A percentile compares a stretch with the other conserved stretches of the same genome.
Conservation (phyloP, 805 yeast genomes). For the Naumovozyma dairenensis region DNA sequence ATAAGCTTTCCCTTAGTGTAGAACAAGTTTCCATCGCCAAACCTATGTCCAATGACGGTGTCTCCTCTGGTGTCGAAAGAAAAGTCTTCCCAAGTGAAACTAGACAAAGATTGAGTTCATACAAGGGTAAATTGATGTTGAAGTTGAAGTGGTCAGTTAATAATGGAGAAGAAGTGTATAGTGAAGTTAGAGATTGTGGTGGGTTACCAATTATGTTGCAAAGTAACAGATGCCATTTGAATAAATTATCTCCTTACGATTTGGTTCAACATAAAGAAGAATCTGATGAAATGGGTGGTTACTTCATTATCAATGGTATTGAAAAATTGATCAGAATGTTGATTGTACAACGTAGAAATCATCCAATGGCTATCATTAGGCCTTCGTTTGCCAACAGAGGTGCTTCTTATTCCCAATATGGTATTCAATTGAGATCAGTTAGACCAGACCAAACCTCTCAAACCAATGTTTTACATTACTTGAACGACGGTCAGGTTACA, state of each 20-base stretch:
- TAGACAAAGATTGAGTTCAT: slow-evolving; percentile 80
- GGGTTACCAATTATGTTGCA: slow-evolving; percentile 84
- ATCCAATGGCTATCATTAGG: slow-evolving; percentile 95
- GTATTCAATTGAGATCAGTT: slow-evolving; percentile 89
- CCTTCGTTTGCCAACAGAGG: slow-evolving; percentile 94
- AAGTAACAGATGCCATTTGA: slow-evolving; percentile 85
- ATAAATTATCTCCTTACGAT: slow-evolving; percentile 72
- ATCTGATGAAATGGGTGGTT: slow-evolving; percentile 93
- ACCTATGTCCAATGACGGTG: slow-evolving; percentile 50
- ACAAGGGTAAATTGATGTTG: slow-evolving; percentile 67
- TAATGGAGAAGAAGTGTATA: slow-evolving; percentile 64
- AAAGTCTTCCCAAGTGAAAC: slow-evolving; percentile 77
- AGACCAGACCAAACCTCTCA: slow-evolving; percentile 97
- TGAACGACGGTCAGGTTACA: slow-evolving; percentile 91
- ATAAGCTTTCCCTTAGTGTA: slow-evolving; percentile 73
- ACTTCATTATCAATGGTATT: slow-evolving; percentile 91
- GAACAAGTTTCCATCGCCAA: slow-evolving; percentile 81
- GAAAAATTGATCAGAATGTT: slow-evolving; percentile 95
- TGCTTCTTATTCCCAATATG: slow-evolving; percentile 74
- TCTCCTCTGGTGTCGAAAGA: slow-evolving; percentile 63
- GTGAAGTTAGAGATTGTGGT: slow-evolving; percentile 85
- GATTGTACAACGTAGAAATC: slow-evolving; percentile 95
- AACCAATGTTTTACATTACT: slow-evolving; percentile 92
- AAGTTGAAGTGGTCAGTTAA: slow-evolving; percentile 82
- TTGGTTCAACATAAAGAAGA: slow-evolving; percentile 77